Evolutionary conservation across 2,329 filamentous ascomycete species (phyloP).

Genomic region (Curvularia hawaiiensis): DNA sequence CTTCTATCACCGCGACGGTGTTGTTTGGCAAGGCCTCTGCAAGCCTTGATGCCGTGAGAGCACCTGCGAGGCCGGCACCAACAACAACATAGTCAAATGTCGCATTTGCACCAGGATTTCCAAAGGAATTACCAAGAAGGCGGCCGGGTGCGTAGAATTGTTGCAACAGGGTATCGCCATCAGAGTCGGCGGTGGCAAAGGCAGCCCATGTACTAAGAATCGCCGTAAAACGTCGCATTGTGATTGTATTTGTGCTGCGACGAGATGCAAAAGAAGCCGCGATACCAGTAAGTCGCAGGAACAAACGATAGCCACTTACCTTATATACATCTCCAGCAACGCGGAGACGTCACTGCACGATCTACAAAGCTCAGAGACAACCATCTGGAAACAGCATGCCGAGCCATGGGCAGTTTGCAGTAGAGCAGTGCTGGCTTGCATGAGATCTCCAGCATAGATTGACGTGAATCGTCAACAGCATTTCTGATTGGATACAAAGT

Average conservation of each 20-base stretch:
- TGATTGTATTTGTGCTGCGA: neutral
- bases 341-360: neutral
- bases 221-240: conserved; percentile 1
- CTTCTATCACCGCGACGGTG: conserved; percentile 33
- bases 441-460: conserved; percentile 2
- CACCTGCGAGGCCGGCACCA: conserved; percentile 32
- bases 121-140: conserved; percentile 18
- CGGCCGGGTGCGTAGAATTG: conserved; percentile 17
- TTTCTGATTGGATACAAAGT: neutral
- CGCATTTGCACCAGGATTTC: conserved; percentile 27
- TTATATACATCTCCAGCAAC: neutral
- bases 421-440: conserved; percentile 5
- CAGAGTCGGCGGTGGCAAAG: conserved; percentile 6
- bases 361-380: neutral
- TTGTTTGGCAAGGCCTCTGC: conserved; percentile 15
- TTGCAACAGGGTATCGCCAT: conserved; percentile 8
- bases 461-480: neutral
- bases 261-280: neutral
- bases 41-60: conserved; percentile 27
- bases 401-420: neutral
- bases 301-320: no score
- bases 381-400: neutral
- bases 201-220: neutral
- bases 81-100: conserved; percentile 36
- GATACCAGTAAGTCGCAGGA: no score